Conservation (phyloP, 179 eudicot genomes). For the Spergularia azorica region DNA sequence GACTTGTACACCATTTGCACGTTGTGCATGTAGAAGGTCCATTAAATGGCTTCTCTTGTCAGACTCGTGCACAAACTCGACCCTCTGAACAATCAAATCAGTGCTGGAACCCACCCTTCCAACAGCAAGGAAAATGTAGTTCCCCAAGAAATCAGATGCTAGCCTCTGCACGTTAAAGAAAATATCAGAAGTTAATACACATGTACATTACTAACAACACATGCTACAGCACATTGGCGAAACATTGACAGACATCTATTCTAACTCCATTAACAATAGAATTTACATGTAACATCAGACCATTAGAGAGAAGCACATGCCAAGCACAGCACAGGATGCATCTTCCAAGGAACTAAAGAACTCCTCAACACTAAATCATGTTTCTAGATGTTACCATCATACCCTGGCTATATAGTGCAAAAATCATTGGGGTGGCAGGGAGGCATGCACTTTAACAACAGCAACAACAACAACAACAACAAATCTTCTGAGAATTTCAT, state of each 20-base stretch:
- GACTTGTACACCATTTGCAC: conserved; percentile 70
- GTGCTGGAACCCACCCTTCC: conserved; percentile 99
- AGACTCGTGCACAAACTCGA: conserved; percentile 85
- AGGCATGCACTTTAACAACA: not conserved
- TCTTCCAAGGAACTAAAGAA: not conserved
- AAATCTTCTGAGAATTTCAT: too few relatives aligned
- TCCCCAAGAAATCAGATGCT: conserved; percentile 87
- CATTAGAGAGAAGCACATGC: not conserved
- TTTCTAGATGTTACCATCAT: not conserved
- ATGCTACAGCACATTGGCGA: not conserved
- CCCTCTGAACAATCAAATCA: conserved; percentile 90
- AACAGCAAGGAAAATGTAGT: conserved; percentile 89
- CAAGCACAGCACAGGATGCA: not conserved
- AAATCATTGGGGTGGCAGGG: not conserved
- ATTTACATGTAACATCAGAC: not conserved
- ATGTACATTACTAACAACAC: not conserved
- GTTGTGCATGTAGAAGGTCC: conserved; percentile 96
- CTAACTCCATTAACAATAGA: not conserved
- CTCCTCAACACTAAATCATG: not conserved
- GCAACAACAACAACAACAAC: not conserved
- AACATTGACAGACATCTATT: not conserved
- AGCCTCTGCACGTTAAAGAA: conserved; percentile 65
- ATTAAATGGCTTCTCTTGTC: conserved; percentile 96
- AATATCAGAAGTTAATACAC: not conserved
- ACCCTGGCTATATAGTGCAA: not conserved